These are phyloP conservation scores for Abrus precatorius DNA, from an alignment of 306 rosid genomes.

Conservation along the genomic window DNA sequence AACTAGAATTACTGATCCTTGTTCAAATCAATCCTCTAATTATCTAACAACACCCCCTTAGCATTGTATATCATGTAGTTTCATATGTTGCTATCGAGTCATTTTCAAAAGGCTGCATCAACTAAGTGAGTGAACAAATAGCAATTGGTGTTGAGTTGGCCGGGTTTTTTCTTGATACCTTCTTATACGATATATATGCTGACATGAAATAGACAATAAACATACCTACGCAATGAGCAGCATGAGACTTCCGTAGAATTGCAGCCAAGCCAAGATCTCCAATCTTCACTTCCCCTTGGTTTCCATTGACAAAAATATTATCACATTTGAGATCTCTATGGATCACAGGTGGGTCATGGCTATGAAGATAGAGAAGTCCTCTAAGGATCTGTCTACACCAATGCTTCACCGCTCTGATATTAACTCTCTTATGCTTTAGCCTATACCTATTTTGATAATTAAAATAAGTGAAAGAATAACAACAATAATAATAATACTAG, in stretches of 20 bases:
- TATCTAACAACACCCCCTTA: background rate
- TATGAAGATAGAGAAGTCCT: constrained; percentile 91
- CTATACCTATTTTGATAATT: constrained; percentile 67
- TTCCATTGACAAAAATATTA: constrained; percentile 92
- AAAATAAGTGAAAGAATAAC: background rate
- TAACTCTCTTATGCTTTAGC: constrained; percentile 82
- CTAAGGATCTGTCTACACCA: constrained; percentile 97
- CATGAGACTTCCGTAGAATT: constrained; percentile 84
- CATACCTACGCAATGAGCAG: constrained; percentile 94
- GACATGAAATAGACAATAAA: constrained; percentile 26
- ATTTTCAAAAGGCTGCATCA: constrained; percentile 30
- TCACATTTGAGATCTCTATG: constrained; percentile 99
- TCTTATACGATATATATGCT: background rate
- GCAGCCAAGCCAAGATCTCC: constrained; percentile 98
- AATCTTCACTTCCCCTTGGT: constrained; percentile 96
- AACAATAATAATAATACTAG: constrained; percentile 30
- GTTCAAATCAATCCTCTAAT: constrained; percentile 40
- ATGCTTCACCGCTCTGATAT: constrained; percentile 87
- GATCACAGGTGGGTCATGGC: constrained; percentile 92
- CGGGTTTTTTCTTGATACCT: constrained; percentile 3
- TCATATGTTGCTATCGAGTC: background rate
- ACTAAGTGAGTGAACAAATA: constrained; percentile 36
- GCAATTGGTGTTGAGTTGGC: constrained; percentile 14
- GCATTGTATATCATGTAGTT: background rate
- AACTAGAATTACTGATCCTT: constrained; percentile 25